Evolutionary conservation across 2,329 filamentous ascomycete species (phyloP), one percentile per base, ranked within the genome.

Genomic region (Metarhizium sp.): DNA sequence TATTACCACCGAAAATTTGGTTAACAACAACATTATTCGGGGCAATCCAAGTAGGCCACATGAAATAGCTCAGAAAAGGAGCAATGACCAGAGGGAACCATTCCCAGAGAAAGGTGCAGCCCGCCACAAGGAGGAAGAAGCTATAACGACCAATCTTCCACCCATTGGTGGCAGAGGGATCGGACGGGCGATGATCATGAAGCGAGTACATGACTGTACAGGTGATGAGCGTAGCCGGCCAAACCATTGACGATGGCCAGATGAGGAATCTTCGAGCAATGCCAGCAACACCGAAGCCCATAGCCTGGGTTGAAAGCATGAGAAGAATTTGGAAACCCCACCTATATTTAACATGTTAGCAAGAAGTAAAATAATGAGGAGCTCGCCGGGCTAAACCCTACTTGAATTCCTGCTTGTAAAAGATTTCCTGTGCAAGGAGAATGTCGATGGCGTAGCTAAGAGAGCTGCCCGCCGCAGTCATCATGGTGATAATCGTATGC

Each of bases 241-340:
- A 86, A 52, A 86, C 79, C 81, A 85, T 85, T 53, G 80, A 76
- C 2, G 82, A 80, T 1, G 81, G 83, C 68, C 73, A 79, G 30
- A 82, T 76, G 32, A 86, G 74, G 68, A 82, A 86, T 40, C 80
- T 75, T 25, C 81, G 73, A 32, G 76, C 73, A 55, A 86, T 65
- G 2, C 83, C 83, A 7, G 84, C 84, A 34, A 86, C 70, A 2
- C 83, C 82, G 59, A 85, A 85, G 6, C 84, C 84, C 57, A 84
- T 81, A 62, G 82, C 75, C 56, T 85, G 79, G 1, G 80, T 84
- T 3, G 80, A 82, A 57, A 85, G 75, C 54, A 76, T 78, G 57
- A 84, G 73, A 5, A 86, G 70, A 5, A 85, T 68, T 66, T 85
- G 78, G 67, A 82, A 85, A 2, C 75, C 76, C 71, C 79, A 58